Evolutionary conservation across 139 green algal genomes (phyloP), one percentile per base, ranked within the genome.

Genomic region (Chlorella sp.): DNA sequence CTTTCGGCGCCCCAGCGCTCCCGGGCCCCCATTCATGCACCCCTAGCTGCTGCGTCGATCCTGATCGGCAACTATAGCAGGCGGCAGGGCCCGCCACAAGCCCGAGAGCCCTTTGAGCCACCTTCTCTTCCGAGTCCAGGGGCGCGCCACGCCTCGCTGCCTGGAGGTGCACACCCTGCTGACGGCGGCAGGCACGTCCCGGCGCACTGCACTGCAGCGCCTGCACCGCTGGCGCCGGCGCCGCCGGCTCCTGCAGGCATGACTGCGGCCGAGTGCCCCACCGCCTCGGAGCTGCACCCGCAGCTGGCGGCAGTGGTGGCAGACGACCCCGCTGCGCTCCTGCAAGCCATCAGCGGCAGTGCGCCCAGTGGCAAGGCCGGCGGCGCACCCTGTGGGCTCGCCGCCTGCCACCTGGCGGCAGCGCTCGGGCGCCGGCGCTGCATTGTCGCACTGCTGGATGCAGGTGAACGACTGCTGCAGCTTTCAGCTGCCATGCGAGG

Each of bases 371-470:
- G 34, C 34, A 20, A 47, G 17, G 68, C 51, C 15, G 51, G 51
- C 51, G 9, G 51, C 51, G 34, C 34, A 11, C 74, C 56, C 20
- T 81, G 74, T 34, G 34, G 60, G 55, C 74, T 81, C 12, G 16
- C 20, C n/a, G 55, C 74, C 0, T 18, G 55, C 7, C 74, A 81
- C 32, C 74, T 81, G 18, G 74, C 74, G 6, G 74, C 74, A 11
- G 74, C 74, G 51, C 57, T 81, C 20, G 74, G 74, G 12, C 74
- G 74, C 13, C 55, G 30, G 6, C 28, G n/a, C 44, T 81, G 74
- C 74, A 2, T 47, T 6, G 16, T 28, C 15, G 57, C 20, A 17
- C 32, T 81, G 55, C 74, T 81, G 32, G 74, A 81, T 34, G 20
- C 57, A 47, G 74, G 74, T 81, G 74, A 55, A 34, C 17, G n/a